Evolutionary conservation across 1,139 yeast species (phyloP).

Genomic region (Kodamaea derodonti): DNA sequence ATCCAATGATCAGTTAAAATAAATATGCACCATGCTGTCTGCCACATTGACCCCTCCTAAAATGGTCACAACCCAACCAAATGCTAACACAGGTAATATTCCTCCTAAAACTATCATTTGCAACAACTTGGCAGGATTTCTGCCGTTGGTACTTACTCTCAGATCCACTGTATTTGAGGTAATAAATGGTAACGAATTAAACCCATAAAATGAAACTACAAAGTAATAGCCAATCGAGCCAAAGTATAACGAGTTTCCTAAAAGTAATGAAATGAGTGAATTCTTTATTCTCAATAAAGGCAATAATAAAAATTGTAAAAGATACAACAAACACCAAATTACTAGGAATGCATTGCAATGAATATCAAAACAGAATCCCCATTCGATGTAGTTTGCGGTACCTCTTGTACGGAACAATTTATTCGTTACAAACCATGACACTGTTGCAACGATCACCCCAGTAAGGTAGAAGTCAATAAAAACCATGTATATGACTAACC

Average conservation of each 20-base stretch:
- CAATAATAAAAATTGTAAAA: constrained; percentile 69
- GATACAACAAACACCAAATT: constrained; percentile 75
- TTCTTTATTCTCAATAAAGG: constrained; percentile 66
- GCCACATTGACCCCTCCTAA: constrained; percentile 71
- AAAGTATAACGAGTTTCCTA: constrained; percentile 78
- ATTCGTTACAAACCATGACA: constrained; percentile 71
- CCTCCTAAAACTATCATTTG: constrained; percentile 40
- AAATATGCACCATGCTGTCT: constrained; percentile 60
- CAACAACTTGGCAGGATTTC: constrained; percentile 38
- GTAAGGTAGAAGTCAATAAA: constrained; percentile 72
- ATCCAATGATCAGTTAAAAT: no score
- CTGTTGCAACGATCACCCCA: constrained; percentile 66
- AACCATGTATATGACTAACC: constrained; percentile 77
- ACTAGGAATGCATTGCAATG: constrained; percentile 86
- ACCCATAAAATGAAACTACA: constrained; percentile 81
- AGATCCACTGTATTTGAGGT: constrained; percentile 47
- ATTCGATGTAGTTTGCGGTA: constrained; percentile 59
- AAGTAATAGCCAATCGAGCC: constrained; percentile 72
- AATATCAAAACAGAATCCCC: constrained; percentile 93
- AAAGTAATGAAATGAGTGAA: constrained; percentile 55
- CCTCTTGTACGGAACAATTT: constrained; percentile 47
- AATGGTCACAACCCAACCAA: constrained; percentile 55
- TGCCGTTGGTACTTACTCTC: constrained; percentile 18
- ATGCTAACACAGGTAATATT: constrained; percentile 50
- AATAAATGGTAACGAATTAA: constrained; percentile 76